Conservation (phyloP, 177 flowering plant species). For the Vitis hybrid region DNA sequence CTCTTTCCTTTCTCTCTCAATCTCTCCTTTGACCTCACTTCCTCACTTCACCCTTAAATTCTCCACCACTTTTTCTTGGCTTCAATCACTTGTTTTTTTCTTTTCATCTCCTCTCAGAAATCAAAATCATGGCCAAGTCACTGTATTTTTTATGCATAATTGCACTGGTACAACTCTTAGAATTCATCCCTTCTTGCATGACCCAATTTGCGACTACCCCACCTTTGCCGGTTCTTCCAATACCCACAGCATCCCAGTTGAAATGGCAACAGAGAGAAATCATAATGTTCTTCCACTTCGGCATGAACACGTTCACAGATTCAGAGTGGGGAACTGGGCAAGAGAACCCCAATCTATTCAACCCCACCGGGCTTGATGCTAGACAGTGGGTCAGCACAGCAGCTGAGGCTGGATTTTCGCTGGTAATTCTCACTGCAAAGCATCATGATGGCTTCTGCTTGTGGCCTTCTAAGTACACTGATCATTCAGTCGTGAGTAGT, state of each 20-base stretch:
- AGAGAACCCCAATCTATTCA: slow-evolving; percentile 64
- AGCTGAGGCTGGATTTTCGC: slow-evolving; percentile 51
- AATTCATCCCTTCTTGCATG: slow-evolving; percentile 8
- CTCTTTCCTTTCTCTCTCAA: background rate
- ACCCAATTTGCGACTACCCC: slow-evolving; percentile 40
- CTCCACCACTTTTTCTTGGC: background rate
- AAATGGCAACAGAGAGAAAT: slow-evolving; percentile 93
- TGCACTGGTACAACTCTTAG: slow-evolving; percentile 10
- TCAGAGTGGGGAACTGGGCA: slow-evolving; percentile 93
- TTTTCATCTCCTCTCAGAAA: background rate
- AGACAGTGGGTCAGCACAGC: slow-evolving; percentile 72
- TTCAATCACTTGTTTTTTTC: background rate
- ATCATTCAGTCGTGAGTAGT: slow-evolving; percentile 68
- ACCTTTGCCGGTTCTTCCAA: slow-evolving; percentile 80
- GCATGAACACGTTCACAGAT: slow-evolving; percentile 87
- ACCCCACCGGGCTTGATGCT: slow-evolving; percentile 62
- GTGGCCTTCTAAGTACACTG: slow-evolving; percentile 87
- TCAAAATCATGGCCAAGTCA: slow-evolving; percentile 4
- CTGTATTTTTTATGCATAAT: slow-evolving; percentile 1
- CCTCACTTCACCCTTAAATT: slow-evolving; percentile 3
- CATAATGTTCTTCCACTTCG: slow-evolving; percentile 91
- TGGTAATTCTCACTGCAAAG: slow-evolving; percentile 83
- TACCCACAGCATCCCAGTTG: slow-evolving; percentile 71
- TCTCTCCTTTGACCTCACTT: slow-evolving; percentile 4
- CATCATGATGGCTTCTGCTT: slow-evolving; percentile 95